Evolutionary conservation across 257 asterid genomes (phyloP).

Genomic region (Nicotiana tabacum): DNA sequence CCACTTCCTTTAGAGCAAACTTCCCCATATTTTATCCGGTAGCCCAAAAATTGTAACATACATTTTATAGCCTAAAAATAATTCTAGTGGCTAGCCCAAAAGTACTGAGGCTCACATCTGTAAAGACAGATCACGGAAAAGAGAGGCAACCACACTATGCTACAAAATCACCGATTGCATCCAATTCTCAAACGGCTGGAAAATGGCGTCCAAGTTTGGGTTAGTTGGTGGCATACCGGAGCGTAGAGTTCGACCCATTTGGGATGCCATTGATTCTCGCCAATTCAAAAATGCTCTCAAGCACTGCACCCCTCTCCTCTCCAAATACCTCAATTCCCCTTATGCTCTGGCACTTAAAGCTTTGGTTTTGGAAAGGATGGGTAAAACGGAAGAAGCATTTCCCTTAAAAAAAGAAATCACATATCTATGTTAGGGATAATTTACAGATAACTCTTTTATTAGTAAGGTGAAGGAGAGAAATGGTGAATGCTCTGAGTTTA

Average conservation of each 20-base stretch:
- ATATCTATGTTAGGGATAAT: no score
- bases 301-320: conserved; percentile 58
- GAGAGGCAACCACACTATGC: no score
- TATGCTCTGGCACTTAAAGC: conserved; percentile 93
- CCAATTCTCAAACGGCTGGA: no score
- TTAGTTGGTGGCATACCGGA: conserved; percentile 92
- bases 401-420: background rate
- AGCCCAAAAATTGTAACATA: no score
- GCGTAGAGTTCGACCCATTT: conserved; percentile 85
- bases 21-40: no score
- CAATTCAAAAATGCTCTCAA: conserved; percentile 91
- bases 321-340: conserved; percentile 79
- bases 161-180: no score
- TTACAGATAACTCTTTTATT: background rate
- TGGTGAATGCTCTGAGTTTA: background rate
- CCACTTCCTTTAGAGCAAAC: background rate
- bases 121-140: no score
- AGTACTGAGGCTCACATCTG: no score
- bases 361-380: conserved; percentile 76
- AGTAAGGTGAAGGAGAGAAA: background rate
- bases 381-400: conserved; percentile 78
- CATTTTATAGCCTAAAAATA: no score
- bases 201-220: conserved; percentile 86
- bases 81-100: no score
- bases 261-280: conserved; percentile 97